Evolutionary conservation across 306 rosid genomes (phyloP), one percentile per base, ranked within the genome.

Genomic region (Cucumis melo): DNA sequence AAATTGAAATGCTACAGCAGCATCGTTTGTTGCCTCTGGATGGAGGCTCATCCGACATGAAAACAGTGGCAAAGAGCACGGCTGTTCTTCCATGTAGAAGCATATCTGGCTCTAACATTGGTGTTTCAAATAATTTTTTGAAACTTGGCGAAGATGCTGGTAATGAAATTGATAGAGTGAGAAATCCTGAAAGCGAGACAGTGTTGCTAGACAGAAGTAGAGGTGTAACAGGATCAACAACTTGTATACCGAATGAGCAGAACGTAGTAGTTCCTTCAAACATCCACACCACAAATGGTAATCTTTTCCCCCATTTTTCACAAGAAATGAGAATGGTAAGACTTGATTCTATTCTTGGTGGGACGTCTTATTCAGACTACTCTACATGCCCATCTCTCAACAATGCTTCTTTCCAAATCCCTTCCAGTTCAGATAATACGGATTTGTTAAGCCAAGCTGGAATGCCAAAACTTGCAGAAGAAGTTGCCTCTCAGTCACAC

Each of bases 251-350:
- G 81, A 66, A 73, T 71, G 85, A 85, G 87, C 54, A 67, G 54
- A 67, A 46, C 53, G 3, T 83, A 14, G 36, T 50, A 53, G 66
- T 70, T 50, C 83, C 62, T 66, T 60, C 86, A 27, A 83, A 87
- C 55, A 64, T 71, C 14, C 78, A 39, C 70, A 79, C 86, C 60
- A 78, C 83, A 41, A 84, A 66, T 56, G 76, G 79, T 53, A 81
- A 78, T 79, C 73, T 77, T 27, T 65, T 83, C 64, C 78, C 84
- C 29, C 66, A 71, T 82, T 50, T 73, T 86, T 62, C 81, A 53
- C 76, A 87, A 32, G 88, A 88, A 76, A 80, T 81, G 86, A 85
- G 86, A 81, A 80, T 89, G 91, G 88, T 83, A 78, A 86, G 77
- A 59, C 90, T 84, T 54, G 66, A 91, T 23, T 83, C 82, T 46